Conservation (phyloP, 352 stramenopile genomes). For the Bremia lactucae region DNA sequence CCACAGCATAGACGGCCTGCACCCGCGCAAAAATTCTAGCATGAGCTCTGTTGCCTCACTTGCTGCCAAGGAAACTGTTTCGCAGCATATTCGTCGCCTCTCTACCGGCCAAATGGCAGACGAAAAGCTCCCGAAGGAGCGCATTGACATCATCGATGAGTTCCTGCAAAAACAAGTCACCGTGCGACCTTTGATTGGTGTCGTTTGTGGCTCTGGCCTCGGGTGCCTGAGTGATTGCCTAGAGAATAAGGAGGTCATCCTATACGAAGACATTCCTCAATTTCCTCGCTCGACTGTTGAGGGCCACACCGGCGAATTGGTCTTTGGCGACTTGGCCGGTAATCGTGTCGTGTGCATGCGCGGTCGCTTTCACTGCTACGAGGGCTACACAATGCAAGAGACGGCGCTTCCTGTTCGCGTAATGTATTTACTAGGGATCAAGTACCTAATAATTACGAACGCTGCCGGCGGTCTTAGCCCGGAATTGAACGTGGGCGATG, state of each 20-base stretch:
- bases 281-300: slow-evolving; percentile 91
- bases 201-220: slow-evolving; percentile 94
- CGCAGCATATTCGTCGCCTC: slow-evolving; percentile 25
- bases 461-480: slow-evolving; percentile 91
- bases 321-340: slow-evolving; percentile 87
- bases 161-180: slow-evolving; percentile 49
- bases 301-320: slow-evolving; percentile 90
- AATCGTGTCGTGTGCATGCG: slow-evolving; percentile 89
- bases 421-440: slow-evolving; percentile 92
- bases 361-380: slow-evolving; percentile 95
- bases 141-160: slow-evolving; percentile 70
- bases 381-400: slow-evolving; percentile 92
- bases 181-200: slow-evolving; percentile 45
- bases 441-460: slow-evolving; percentile 95
- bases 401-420: slow-evolving; percentile 91
- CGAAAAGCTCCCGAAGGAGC: slow-evolving; percentile 48
- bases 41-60: slow-evolving; percentile 9
- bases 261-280: slow-evolving; percentile 89
- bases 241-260: slow-evolving; percentile 80
- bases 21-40: slow-evolving; percentile 2
- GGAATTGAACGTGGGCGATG: slow-evolving; percentile 91
- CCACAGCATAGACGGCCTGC: slow-evolving; percentile 32
- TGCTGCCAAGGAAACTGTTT: slow-evolving; percentile 3
- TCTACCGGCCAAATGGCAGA: slow-evolving; percentile 59
- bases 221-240: slow-evolving; percentile 87